Evolutionary conservation across 306 rosid genomes (phyloP), one percentile per base, ranked within the genome.

Genomic region (Corylus americana): DNA sequence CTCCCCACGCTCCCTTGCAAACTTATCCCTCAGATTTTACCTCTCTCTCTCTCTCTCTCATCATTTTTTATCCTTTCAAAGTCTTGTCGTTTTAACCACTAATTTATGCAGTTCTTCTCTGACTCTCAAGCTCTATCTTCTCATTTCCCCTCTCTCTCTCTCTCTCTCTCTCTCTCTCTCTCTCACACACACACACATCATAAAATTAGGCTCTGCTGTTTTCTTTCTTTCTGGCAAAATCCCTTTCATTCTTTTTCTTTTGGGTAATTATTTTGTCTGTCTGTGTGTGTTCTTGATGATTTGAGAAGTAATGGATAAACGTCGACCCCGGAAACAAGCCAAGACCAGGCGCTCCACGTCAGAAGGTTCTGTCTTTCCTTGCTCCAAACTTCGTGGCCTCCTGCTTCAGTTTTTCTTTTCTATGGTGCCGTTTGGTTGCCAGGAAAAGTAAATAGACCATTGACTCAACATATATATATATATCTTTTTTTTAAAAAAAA

Each of bases 301-400:
- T 68, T 68, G 50, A n/a, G 72, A 44, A n/a, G 29, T 39, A 68
- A 68, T 68, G 72, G 72, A 68, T 45, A 68, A 68, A 68, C 51
- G 53, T 68, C 51, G 55, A 50, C 17, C 29, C 13, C 29, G 31
- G 51, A 68, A 68, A 68, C 72, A 68, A 68, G 72, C 72, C 14
- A 68, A 42, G 51, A 68, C 72, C 31, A 68, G 27, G 51, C 3
- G 72, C 29, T 42, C 72, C 53, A 42, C 27, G 27, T 68, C 72
- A 68, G 72, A 68, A 68, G 72, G 72, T 68, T 11, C 69, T 62
- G 48, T 42, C n/a, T 42, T 42, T 42, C 11, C 16, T 42, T 9
- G 51, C 11, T 42, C 7, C 7, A 42, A 39, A 42, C 29, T 68
- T 39, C 16, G 72, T 68, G 72, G 72, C 50, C 14, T 42, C 7